Conservation (phyloP, 176 grass and related monocot species). For the Elaeis guineensis region DNA sequence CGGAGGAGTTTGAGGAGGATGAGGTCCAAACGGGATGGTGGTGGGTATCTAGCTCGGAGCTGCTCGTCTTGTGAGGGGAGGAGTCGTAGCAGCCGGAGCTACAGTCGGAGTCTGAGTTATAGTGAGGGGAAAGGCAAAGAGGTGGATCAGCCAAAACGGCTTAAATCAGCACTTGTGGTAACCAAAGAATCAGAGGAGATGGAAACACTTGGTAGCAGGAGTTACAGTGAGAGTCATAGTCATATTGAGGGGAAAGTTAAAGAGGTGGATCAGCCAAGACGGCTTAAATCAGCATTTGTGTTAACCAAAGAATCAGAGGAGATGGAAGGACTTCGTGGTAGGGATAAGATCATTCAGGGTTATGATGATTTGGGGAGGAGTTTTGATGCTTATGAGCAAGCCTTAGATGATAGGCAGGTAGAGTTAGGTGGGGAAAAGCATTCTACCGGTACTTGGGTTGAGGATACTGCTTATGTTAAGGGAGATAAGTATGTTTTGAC, state of each 20-base stretch:
- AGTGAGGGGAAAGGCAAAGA: slow-evolving; percentile 4
- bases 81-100: slow-evolving; percentile 8
- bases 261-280: slow-evolving; percentile 17
- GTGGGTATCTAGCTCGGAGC: not conserved
- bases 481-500: not conserved
- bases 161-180: not conserved
- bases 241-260: slow-evolving; percentile 7
- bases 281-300: not conserved
- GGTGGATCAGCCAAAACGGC: slow-evolving; percentile 12
- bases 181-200: not conserved
- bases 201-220: slow-evolving; percentile 27
- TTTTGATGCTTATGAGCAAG: not conserved
- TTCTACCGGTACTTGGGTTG: not conserved
- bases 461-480: not conserved
- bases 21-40: not conserved
- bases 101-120: slow-evolving; percentile 26
- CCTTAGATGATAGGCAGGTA: slow-evolving; percentile 16
- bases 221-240: slow-evolving; percentile 32
- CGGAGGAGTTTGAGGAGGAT: slow-evolving; percentile 16
- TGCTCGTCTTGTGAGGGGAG: slow-evolving; percentile 12
- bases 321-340: not conserved
- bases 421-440: not conserved
- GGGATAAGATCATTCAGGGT: slow-evolving; percentile 29
- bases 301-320: not conserved
- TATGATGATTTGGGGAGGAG: slow-evolving; percentile 18